Evolutionary conservation across 139 green algal species (phyloP).

Genomic region (Chlorella vulgaris): DNA sequence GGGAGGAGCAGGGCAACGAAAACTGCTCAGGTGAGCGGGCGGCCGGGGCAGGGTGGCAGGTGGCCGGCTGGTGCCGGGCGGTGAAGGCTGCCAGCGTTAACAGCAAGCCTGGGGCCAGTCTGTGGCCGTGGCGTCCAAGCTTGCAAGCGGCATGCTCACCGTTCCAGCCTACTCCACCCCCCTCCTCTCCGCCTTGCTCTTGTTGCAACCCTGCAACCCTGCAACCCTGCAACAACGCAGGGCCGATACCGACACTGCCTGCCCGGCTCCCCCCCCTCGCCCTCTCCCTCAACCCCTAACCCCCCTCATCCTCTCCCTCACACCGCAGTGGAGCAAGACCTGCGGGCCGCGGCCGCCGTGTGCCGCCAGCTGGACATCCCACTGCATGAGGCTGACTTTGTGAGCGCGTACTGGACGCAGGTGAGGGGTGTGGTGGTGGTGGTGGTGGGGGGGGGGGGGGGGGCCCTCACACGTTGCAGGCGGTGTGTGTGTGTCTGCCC

Average conservation of each 20-base stretch:
- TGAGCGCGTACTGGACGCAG: slow-evolving; percentile 72
- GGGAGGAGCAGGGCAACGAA: slow-evolving; percentile 70
- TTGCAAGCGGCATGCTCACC: too few relatives aligned
- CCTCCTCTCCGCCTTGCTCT: too few relatives aligned
- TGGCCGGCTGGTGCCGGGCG: too few relatives aligned
- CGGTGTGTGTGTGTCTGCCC: too few relatives aligned
- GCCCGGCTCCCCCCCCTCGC: background rate
- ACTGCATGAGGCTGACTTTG: slow-evolving; percentile 78
- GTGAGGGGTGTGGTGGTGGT: background rate
- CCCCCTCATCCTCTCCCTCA: background rate
- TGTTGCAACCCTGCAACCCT: too few relatives aligned
- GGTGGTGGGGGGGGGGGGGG: background rate
- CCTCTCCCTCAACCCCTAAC: background rate
- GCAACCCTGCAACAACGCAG: too few relatives aligned
- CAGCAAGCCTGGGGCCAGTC: too few relatives aligned
- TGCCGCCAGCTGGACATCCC: slow-evolving; percentile 63
- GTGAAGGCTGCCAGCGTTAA: too few relatives aligned
- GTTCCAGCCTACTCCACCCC: too few relatives aligned
- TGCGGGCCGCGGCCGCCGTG: slow-evolving; percentile 35
- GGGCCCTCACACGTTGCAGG: too few relatives aligned
- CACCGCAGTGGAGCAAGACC: slow-evolving; percentile 49
- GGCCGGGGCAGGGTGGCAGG: background rate
- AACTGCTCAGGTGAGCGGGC: slow-evolving; percentile 44
- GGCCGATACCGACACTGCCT: too few relatives aligned
- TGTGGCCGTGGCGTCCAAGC: too few relatives aligned